Percentiles rank a stretch among this genome's conserved stretches.
Evolutionary conservation across 202 grass and related monocot genomes (phyloP).

Genomic region (Dendrocalamus latiflorus): DNA sequence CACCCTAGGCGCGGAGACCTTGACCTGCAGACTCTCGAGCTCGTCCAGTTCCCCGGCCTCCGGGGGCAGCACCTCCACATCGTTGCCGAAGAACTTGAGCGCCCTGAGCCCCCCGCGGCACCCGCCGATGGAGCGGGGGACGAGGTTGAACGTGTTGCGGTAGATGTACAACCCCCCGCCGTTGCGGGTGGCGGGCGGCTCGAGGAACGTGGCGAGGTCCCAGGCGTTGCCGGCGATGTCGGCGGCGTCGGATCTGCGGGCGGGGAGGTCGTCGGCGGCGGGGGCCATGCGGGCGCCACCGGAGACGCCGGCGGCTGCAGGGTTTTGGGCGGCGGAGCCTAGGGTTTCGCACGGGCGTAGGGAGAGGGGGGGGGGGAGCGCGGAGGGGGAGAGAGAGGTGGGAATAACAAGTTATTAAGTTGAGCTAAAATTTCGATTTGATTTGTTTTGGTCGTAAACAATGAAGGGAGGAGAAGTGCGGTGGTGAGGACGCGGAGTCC

Average conservation of each 20-base stretch:
- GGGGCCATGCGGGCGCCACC: conserved; percentile 33
- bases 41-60: conserved; percentile 62
- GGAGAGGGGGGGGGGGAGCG: too few species aligned
- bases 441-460: too few species aligned
- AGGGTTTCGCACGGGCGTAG: conserved; percentile 50
- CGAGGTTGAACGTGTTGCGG: conserved; percentile 67
- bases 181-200: conserved; percentile 4
- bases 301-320: neutral
- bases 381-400: neutral
- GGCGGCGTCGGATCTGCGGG: conserved; percentile 43
- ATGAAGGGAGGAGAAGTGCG: neutral
- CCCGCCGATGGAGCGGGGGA: conserved; percentile 59
- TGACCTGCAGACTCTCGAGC: conserved; percentile 76
- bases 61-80: conserved; percentile 78
- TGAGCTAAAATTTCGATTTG: too few species aligned
- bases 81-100: conserved; percentile 94
- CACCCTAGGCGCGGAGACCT: conserved; percentile 74
- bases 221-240: conserved; percentile 75
- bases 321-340: conserved; percentile 34
- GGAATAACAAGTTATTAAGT: too few species aligned
- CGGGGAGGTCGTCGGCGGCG: conserved; percentile 3
- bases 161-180: conserved; percentile 73
- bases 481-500: neutral
- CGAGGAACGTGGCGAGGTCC: conserved; percentile 65
- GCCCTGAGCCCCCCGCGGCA: conserved; percentile 47